Evolutionary conservation across 1,284 basidiomycete species (phyloP), one percentile per base, ranked within the genome.

Genomic region (Leucoagaricus sp.): DNA sequence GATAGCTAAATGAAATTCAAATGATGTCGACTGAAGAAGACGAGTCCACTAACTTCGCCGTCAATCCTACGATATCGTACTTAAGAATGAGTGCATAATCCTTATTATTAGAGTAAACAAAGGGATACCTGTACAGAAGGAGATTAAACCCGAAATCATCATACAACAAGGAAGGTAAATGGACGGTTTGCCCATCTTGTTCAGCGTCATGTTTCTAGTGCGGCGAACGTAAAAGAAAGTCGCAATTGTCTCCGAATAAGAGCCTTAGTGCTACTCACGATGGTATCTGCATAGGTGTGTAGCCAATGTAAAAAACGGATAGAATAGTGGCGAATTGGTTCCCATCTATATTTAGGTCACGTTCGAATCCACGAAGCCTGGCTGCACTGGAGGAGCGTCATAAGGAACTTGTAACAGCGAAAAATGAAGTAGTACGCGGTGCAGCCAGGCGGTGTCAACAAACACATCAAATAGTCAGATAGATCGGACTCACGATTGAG

Each of bases 201-300:
- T 88, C 57, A 92, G 67, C 60, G 88, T 82, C 80, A 88, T 89
- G 67, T 91, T 90, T 4, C 87, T 89, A 50, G n/a, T 17, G 47
- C n/a, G 48, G 2, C 1, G 44, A 55, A 9, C n/a, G 8, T 46
- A 15, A 26, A 45, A n/a, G 17, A n/a, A 23, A 2, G 19, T 28
- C 19, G 36, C 17, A 33, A n/a, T n/a, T n/a, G n/a, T n/a, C n/a
- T n/a, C n/a, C n/a, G 26, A 10, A 12, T 26, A 41, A 36, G 33
- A 38, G 19, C 31, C 41, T n/a, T 15, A 41, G 19, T 48, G 17
- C n/a, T 42, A 28, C 49, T 42, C 31, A 88, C 85, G 87, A 89
- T 15, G 87, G 89, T 48, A 89, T 81, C 68, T 93, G 91, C 85
- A 91, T 89, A 53, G 89, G 69, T 60, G 89, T 85, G 64, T 93